Conservation (phyloP, 495 filamentous ascomycete genomes). For the Pseudotulostoma volvatum region DNA sequence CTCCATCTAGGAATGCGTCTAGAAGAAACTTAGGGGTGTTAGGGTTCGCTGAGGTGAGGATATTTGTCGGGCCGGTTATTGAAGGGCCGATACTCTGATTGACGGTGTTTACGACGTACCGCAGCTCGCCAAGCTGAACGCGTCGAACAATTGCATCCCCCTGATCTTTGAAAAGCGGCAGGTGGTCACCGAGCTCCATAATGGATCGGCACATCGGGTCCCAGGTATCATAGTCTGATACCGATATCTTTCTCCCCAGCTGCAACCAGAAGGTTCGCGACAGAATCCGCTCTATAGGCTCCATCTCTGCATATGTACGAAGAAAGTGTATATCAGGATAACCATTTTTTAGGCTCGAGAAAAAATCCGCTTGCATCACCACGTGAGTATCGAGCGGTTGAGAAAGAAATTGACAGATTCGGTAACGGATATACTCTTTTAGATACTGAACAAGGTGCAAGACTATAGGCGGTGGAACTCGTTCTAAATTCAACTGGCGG, state of each 20-base stretch:
- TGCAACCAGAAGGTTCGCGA: constrained; percentile 20
- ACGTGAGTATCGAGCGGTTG: neutral
- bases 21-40: neutral
- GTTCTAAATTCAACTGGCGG: constrained; percentile 10
- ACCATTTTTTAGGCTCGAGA: neutral
- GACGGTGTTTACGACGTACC: neutral
- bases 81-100: neutral
- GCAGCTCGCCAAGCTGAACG: neutral
- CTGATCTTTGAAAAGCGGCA: constrained; percentile 4
- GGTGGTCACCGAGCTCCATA: neutral
- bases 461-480: constrained; percentile 6
- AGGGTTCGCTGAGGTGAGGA: neutral
- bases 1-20: neutral
- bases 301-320: constrained; percentile 4
- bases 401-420: constrained; percentile 9
- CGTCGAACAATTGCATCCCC: constrained; percentile 1
- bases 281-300: constrained; percentile 16
- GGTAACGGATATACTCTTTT: constrained; percentile 17
- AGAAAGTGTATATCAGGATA: constrained; percentile 6
- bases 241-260: constrained; percentile 1
- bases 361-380: neutral
- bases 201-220: neutral
- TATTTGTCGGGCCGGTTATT: neutral
- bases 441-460: constrained; percentile 7
- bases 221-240: constrained; percentile 1